Conservation (phyloP, 352 stramenopile species). For the Pseudoperonospora humuli region DNA sequence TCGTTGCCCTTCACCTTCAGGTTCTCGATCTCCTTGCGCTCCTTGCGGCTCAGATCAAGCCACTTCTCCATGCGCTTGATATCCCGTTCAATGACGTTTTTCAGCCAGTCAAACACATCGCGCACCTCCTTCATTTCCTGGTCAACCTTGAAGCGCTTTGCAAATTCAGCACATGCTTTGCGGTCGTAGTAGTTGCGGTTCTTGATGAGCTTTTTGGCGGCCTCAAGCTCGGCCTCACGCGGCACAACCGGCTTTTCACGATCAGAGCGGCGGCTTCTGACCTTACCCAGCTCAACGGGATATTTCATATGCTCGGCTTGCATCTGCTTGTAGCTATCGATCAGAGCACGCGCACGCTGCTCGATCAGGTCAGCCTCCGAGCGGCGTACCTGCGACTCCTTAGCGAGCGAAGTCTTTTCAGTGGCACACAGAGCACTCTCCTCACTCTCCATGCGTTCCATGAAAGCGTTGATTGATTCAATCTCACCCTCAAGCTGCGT, state of each 20-base stretch:
- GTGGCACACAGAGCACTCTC: conserved; percentile 74
- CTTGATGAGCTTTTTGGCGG: conserved; percentile 73
- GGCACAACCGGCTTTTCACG: conserved; percentile 60
- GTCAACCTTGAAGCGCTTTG: conserved; percentile 79
- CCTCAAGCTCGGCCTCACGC: conserved; percentile 68
- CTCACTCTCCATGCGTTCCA: conserved; percentile 87
- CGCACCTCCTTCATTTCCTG: conserved; percentile 78
- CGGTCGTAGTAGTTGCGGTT: conserved; percentile 86
- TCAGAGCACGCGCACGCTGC: conserved; percentile 70
- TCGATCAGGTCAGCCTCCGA: conserved; percentile 77
- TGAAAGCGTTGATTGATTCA: conserved; percentile 84
- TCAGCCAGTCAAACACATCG: conserved; percentile 81
- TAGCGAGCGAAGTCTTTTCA: conserved; percentile 79
- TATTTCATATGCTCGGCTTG: conserved; percentile 82
- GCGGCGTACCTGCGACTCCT: conserved; percentile 76
- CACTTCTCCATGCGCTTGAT: conserved; percentile 85
- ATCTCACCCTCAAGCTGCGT: conserved; percentile 79
- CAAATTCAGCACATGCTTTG: conserved; percentile 70
- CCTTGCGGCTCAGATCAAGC: conserved; percentile 75
- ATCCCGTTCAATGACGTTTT: conserved; percentile 61
- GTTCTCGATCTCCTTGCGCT: conserved; percentile 79
- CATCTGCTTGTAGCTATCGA: conserved; percentile 88
- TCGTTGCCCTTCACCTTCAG: conserved; percentile 80
- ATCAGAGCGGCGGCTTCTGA: conserved; percentile 69
- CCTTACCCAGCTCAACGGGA: conserved; percentile 69